Evolutionary conservation across 805 yeast genomes (phyloP), one percentile per base, ranked within the genome.

Genomic region (Wickerhamiella dianesei): DNA sequence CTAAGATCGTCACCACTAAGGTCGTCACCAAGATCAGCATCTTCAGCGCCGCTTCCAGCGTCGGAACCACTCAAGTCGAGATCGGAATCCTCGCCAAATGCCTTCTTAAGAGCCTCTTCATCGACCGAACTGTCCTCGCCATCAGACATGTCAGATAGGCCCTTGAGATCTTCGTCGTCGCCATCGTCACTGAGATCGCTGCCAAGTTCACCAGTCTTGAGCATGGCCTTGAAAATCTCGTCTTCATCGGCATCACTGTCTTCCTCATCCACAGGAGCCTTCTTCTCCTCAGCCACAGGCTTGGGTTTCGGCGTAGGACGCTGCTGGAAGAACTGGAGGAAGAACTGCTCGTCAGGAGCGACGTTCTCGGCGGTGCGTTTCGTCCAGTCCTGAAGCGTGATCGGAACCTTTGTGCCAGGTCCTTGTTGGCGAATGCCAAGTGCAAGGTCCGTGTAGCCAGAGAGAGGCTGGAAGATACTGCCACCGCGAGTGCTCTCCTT

Each of bases 401-500:
- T 94, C 1, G 97, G 95, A 13, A 73, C 60, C n/a, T 70, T 74
- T 3, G 63, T 62, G 18, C 47, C 55, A 13, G 84, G 74, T 1
- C 53, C 60, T 44, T 60, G 59, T 8, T 60, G 58, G 8, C 59
- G 51, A 13, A 64, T 52, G 13, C 65, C 55, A 8, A 63, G 48
- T 12, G 53, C 54, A 17, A 59, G 53, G 45, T 59, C 64, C 2
- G 58, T 55, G 29, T 48, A 60, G 52, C 96, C 96, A 41, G 94
- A 87, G 53, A 92, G 71, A 44, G 98, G 97, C 70, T 92, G 98
- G 97, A 92, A 92, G 61, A 92, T 88, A 40, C 96, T 86, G 3
- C 82, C 71, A 58, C 97, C 97, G 61, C 82, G 79, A n/a, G 79
- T 67, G 32, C 69, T 63, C 17, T 78, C 71, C 64, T 81, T 83